Conservation (phyloP, 306 rosid genomes). For the Sicyos edulis region DNA sequence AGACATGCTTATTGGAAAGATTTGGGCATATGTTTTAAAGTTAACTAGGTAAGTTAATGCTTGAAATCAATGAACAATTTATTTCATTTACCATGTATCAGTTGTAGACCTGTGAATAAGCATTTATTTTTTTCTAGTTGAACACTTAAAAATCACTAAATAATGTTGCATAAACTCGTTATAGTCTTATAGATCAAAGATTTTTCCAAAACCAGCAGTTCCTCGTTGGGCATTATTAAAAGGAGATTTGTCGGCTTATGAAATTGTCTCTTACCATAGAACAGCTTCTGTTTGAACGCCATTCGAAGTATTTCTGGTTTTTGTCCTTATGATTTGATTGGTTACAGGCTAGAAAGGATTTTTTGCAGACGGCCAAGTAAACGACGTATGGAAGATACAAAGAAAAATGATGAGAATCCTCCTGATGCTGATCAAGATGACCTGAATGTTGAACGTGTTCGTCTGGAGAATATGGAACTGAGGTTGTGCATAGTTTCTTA, state of each 20-base stretch:
- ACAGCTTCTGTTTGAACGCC: slow-evolving; percentile 3
- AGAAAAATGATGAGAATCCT: slow-evolving; percentile 40
- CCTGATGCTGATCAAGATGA: slow-evolving; percentile 40
- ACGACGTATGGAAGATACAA: slow-evolving; percentile 33
- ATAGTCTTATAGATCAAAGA: background rate
- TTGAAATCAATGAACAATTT: background rate
- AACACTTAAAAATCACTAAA: background rate
- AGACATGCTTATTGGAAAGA: slow-evolving; percentile 70
- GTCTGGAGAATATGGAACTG: slow-evolving; percentile 76
- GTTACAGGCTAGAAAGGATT: slow-evolving; percentile 63
- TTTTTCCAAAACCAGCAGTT: background rate
- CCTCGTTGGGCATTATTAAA: background rate
- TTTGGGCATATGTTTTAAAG: slow-evolving; percentile 67
- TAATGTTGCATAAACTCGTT: background rate
- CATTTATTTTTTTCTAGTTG: background rate
- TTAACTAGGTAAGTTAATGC: slow-evolving; percentile 43
- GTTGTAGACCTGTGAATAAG: background rate
- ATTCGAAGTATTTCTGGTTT: background rate
- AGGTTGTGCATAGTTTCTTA: slow-evolving; percentile 36
- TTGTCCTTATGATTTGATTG: slow-evolving; percentile 16
- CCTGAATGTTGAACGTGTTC: slow-evolving; percentile 65
- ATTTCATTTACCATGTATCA: background rate
- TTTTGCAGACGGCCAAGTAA: slow-evolving; percentile 42
- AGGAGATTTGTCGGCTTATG: slow-evolving; percentile 2
- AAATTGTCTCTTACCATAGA: background rate